Conservation (phyloP, 495 filamentous ascomycete genomes). For the Poronia punctata region DNA sequence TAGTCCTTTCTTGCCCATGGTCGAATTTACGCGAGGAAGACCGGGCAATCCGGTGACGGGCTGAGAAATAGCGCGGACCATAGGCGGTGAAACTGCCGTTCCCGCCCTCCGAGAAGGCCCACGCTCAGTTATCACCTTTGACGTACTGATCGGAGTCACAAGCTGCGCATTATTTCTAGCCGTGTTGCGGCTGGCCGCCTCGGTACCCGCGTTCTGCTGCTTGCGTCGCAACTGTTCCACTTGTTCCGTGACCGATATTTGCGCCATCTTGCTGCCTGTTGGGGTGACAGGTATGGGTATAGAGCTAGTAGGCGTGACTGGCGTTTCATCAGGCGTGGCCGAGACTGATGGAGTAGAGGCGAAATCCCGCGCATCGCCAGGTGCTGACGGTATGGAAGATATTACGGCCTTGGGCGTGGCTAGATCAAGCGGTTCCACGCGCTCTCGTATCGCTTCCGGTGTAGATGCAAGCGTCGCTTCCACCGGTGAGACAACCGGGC, state of each 20-base stretch:
- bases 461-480: slow-evolving; percentile 13
- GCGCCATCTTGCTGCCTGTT: slow-evolving; percentile 4
- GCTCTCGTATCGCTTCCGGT: slow-evolving; percentile 34
- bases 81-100: slow-evolving; percentile 51
- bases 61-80: slow-evolving; percentile 66
- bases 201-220: slow-evolving; percentile 29
- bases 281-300: slow-evolving; percentile 4
- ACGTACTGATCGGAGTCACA: slow-evolving; percentile 5
- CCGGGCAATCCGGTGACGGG: slow-evolving; percentile 35
- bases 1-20: slow-evolving; percentile 19
- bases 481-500: slow-evolving; percentile 12
- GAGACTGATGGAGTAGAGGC: slow-evolving; percentile 1
- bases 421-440: slow-evolving; percentile 65
- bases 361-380: slow-evolving; percentile 3
- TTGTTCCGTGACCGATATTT: slow-evolving; percentile 39
- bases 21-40: slow-evolving; percentile 20
- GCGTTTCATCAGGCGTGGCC: neutral
- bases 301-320: slow-evolving; percentile 7
- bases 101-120: slow-evolving; percentile 34
- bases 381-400: slow-evolving; percentile 8
- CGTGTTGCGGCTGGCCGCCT: slow-evolving; percentile 21
- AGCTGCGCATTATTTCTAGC: slow-evolving; percentile 10
- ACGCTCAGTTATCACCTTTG: slow-evolving; percentile 28
- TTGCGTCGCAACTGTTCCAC: slow-evolving; percentile 41
- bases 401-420: slow-evolving; percentile 44